These are phyloP conservation scores for Clitoria ternatea DNA, from an alignment of 306 rosid species.

Conservation along the genomic window DNA sequence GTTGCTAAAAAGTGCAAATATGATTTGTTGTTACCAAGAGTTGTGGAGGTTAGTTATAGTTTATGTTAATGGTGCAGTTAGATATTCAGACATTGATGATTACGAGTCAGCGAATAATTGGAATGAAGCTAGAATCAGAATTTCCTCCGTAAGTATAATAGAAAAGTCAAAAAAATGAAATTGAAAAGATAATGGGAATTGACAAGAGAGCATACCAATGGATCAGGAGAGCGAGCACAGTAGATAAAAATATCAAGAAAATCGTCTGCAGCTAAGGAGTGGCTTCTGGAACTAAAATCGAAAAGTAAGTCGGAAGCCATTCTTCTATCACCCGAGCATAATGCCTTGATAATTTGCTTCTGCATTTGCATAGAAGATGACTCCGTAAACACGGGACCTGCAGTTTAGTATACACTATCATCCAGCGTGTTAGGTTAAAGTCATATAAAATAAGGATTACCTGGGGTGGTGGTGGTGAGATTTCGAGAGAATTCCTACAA, in stretches of 20 bases:
- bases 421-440: background rate
- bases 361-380: slow-evolving; percentile 43
- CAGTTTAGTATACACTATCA: slow-evolving; percentile 15
- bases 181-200: background rate
- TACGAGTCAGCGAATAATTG: background rate
- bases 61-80: background rate
- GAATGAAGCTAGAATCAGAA: background rate
- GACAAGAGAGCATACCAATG: slow-evolving; percentile 57
- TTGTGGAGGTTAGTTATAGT: background rate
- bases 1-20: background rate
- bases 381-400: slow-evolving; percentile 31
- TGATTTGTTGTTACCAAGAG: background rate
- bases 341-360: slow-evolving; percentile 58
- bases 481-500: slow-evolving; percentile 16
- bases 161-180: background rate
- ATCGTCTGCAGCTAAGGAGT: slow-evolving; percentile 46
- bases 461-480: slow-evolving; percentile 18
- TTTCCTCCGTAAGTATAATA: no score
- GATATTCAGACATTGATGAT: slow-evolving; percentile 2
- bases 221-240: slow-evolving; percentile 75
- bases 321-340: slow-evolving; percentile 50
- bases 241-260: slow-evolving; percentile 52
- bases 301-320: slow-evolving; percentile 61
- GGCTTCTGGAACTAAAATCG: slow-evolving; percentile 45
- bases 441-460: background rate